Conservation (phyloP, 768 basidiomycete species). For the Wakefieldia striispora region DNA sequence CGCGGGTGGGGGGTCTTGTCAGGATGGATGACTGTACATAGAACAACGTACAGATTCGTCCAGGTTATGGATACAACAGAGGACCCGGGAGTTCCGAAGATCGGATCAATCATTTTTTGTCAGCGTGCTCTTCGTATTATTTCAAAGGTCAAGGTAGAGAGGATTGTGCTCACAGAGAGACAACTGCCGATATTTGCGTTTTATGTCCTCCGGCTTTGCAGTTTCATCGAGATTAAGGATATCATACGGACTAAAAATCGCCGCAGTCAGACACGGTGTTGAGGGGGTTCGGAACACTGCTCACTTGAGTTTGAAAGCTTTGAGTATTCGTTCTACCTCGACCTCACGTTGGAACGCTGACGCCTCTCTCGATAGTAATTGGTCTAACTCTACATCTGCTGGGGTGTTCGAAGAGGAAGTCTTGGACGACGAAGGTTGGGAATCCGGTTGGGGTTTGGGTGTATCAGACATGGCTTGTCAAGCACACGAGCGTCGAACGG, state of each 20-base stretch:
- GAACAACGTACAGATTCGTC: slow-evolving; percentile 40
- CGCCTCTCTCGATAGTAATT: slow-evolving; percentile 74
- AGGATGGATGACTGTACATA: slow-evolving; percentile 86
- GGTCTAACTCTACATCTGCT: slow-evolving; percentile 66
- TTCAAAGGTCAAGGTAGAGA: slow-evolving; percentile 1
- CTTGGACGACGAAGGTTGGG: slow-evolving; percentile 2
- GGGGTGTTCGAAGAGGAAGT: slow-evolving; percentile 5
- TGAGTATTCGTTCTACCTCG: slow-evolving; percentile 88
- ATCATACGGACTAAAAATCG: slow-evolving; percentile 79
- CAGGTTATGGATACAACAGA: not conserved
- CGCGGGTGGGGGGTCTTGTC: slow-evolving; percentile 91
- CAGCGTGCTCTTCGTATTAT: slow-evolving; percentile 18
- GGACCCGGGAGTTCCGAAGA: not conserved
- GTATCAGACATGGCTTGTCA: slow-evolving; percentile 23
- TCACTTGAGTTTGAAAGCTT: slow-evolving; percentile 95
- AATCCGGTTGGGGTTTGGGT: slow-evolving; percentile 14
- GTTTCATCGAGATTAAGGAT: slow-evolving; percentile 77
- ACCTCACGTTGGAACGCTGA: slow-evolving; percentile 84
- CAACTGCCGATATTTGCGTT: slow-evolving; percentile 83
- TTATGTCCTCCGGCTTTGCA: slow-evolving; percentile 78
- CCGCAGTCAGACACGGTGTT: not conserved
- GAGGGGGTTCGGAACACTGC: slow-evolving; percentile 22
- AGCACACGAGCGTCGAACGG: not conserved
- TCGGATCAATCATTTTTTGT: slow-evolving; percentile 12
- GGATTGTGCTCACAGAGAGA: slow-evolving; percentile 66